phyloP scores from a whole-genome alignment of 2,329 filamentous ascomycete genomes.

The Ophiostoma sp. region DNA sequence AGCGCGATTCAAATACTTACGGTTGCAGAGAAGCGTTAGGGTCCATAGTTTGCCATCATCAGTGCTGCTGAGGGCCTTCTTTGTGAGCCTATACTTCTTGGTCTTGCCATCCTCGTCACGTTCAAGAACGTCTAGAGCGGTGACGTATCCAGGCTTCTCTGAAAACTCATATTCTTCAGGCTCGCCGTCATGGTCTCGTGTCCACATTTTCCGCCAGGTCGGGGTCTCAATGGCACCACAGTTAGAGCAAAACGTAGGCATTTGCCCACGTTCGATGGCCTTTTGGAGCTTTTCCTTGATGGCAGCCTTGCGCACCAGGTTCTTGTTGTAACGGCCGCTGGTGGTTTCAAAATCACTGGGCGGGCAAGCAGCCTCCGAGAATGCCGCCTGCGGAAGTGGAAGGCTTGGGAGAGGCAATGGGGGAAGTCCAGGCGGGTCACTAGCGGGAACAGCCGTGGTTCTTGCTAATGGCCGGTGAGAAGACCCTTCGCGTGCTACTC shows the following conservation, averaged over 20 bases:
- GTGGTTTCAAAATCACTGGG: conserved; percentile 40
- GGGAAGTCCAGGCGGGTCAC: conserved; percentile 40
- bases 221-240: conserved; percentile 94
- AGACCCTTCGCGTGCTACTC: neutral
- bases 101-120: conserved; percentile 58
- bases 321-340: conserved; percentile 54
- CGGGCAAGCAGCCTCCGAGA: conserved; percentile 40
- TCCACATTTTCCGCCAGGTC: conserved; percentile 91
- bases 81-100: conserved; percentile 66
- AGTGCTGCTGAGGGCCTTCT: conserved; percentile 60
- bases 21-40: conserved; percentile 80
- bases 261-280: conserved; percentile 70
- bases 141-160: conserved; percentile 65
- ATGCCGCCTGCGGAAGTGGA: conserved; percentile 31
- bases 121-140: conserved; percentile 65
- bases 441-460: conserved; percentile 37
- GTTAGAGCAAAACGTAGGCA: conserved; percentile 85
- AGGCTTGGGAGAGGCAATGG: conserved; percentile 31
- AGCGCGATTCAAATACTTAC: conserved; percentile 44
- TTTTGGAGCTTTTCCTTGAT: conserved; percentile 56
- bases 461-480: neutral
- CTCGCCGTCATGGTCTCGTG: conserved; percentile 65
- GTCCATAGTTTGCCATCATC: conserved; percentile 65
- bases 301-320: conserved; percentile 57
- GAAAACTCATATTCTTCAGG: conserved; percentile 67